Percentiles rank a stretch among this genome's conserved stretches.
Conservation (phyloP, 495 filamentous ascomycete species). For the Penicillium paradoxum region DNA sequence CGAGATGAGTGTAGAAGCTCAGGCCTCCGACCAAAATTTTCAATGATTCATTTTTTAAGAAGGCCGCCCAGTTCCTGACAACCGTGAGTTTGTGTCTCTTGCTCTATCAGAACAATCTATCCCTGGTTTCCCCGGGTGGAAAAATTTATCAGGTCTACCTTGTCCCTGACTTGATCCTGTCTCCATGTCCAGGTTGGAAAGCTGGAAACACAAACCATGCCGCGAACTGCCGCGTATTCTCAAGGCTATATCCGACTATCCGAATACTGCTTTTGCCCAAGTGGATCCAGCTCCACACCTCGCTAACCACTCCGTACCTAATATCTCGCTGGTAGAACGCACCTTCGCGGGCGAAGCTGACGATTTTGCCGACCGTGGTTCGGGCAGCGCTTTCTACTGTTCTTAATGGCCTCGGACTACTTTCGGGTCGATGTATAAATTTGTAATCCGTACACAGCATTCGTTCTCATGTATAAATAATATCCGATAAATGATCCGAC, state of each 20-base stretch:
- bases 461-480: constrained; percentile 10
- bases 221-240: constrained; percentile 3
- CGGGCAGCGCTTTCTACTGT: constrained; percentile 1
- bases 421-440: neutral
- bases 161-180: neutral
- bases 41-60: neutral
- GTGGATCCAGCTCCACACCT: constrained; percentile 25
- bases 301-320: too few species aligned
- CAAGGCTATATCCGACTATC: constrained; percentile 18
- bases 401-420: neutral
- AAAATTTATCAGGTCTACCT: neutral
- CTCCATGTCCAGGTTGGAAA: too few species aligned
- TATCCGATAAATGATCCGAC: constrained; percentile 8
- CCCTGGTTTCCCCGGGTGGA: neutral
- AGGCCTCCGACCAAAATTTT: too few species aligned
- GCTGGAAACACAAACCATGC: neutral
- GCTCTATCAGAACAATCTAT: neutral
- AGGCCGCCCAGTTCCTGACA: constrained; percentile 1
- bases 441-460: neutral
- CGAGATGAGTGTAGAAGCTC: neutral
- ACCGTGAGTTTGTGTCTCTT: neutral
- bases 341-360: constrained; percentile 29
- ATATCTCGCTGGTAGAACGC: constrained; percentile 15
- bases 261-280: constrained; percentile 15
- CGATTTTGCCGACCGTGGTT: constrained; percentile 24